These are phyloP conservation scores for Alternaria rosae DNA, from an alignment of 2,329 filamentous ascomycete genomes.

Conservation along the genomic window DNA sequence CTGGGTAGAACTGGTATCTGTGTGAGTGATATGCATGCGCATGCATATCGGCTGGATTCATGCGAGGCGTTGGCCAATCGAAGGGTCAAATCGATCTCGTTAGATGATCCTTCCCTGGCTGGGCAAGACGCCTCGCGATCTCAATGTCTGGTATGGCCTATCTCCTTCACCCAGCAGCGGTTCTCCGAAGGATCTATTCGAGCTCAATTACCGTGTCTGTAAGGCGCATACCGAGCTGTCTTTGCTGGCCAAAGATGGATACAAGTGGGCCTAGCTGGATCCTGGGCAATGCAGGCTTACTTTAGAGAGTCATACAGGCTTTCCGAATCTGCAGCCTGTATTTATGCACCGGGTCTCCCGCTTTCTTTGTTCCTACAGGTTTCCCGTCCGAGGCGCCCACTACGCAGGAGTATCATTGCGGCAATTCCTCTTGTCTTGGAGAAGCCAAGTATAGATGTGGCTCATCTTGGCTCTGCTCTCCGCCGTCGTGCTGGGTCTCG, in stretches of 20 bases:
- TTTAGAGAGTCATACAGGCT: no score
- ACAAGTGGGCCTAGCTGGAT: background rate
- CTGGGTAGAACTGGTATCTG: background rate
- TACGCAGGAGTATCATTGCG: background rate
- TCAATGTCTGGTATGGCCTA: background rate
- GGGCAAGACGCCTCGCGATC: background rate
- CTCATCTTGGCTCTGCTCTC: background rate
- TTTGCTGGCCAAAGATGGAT: background rate
- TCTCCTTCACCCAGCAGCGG: background rate
- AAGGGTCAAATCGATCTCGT: background rate
- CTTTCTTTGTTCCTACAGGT: background rate
- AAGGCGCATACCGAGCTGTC: background rate
- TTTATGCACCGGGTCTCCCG: background rate
- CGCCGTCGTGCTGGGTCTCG: background rate
- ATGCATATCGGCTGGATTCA: background rate
- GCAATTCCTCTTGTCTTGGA: background rate
- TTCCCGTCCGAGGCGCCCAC: background rate
- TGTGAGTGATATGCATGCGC: background rate
- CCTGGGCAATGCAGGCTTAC: background rate
- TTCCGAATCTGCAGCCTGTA: no score
- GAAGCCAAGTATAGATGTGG: background rate
- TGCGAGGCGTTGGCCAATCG: background rate
- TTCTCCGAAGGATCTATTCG: background rate
- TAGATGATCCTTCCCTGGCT: background rate
- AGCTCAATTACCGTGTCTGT: background rate